phyloP scores from a whole-genome alignment of 208 protist genomes.

The Leishmania major region DNA sequence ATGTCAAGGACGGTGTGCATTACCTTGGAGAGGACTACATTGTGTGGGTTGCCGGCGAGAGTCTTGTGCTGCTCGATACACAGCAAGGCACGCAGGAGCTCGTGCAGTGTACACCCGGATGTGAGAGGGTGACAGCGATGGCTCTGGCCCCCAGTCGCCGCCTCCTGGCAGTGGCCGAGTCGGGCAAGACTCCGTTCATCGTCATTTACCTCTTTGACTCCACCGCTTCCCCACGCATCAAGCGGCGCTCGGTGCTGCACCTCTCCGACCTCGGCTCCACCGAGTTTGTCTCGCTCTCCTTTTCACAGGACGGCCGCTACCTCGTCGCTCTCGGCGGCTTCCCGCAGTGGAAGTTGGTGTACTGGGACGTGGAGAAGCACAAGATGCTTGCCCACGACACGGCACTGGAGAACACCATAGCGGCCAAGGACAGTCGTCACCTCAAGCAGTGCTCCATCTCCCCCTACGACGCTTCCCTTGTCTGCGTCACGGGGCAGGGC shows the following conservation, averaged over 20 bases:
- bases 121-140: constrained; percentile 91
- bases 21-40: constrained; percentile 94
- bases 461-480: constrained; percentile 81
- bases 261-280: constrained; percentile 81
- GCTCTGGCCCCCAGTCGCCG: constrained; percentile 91
- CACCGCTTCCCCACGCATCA: constrained; percentile 70
- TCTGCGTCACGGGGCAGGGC: constrained; percentile 93
- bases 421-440: constrained; percentile 47
- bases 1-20: constrained; percentile 92
- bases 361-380: constrained; percentile 92
- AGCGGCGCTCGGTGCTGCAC: constrained; percentile 84
- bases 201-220: constrained; percentile 93
- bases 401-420: constrained; percentile 53
- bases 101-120: constrained; percentile 83
- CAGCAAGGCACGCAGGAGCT: constrained; percentile 93
- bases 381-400: constrained; percentile 79
- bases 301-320: constrained; percentile 90
- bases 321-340: constrained; percentile 89
- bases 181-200: constrained; percentile 75
- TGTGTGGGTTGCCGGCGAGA: constrained; percentile 93
- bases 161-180: constrained; percentile 94
- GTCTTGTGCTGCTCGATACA: constrained; percentile 92
- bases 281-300: constrained; percentile 90
- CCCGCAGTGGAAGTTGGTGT: constrained; percentile 94
- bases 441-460: constrained; percentile 93